Evolutionary conservation across 176 grass and related monocot genomes (phyloP).

Genomic region (Secale cereale): DNA sequence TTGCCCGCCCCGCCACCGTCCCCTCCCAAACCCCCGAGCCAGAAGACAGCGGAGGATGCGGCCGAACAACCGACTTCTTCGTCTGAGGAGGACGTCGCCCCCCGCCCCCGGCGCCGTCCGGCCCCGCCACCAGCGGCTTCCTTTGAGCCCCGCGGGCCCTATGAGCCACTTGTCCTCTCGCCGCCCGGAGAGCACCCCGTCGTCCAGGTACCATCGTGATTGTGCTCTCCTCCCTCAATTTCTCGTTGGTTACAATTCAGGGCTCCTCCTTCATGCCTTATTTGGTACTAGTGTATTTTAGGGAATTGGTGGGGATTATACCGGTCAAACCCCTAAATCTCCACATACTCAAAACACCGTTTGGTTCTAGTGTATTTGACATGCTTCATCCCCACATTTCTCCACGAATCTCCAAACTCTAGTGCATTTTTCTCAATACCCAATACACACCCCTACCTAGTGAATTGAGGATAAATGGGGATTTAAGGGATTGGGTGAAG

Average conservation of each 20-base stretch:
- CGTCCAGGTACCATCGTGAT: constrained; percentile 50
- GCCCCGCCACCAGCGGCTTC: constrained; percentile 26
- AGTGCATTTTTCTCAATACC: no score
- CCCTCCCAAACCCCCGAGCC: constrained; percentile 4
- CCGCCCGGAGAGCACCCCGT: constrained; percentile 44
- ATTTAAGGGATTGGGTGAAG: no score
- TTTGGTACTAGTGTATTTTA: no score
- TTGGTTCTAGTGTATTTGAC: no score
- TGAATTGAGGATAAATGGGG: no score
- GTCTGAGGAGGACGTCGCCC: constrained; percentile 18
- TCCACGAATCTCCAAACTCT: no score
- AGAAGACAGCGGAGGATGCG: not conserved
- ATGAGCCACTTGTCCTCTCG: constrained; percentile 78
- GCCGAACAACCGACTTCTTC: not conserved
- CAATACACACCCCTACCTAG: no score
- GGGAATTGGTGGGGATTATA: no score
- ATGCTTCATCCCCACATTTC: no score
- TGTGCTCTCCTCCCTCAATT: not conserved
- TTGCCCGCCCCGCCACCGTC: not conserved
- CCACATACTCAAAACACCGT: no score
- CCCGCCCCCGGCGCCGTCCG: constrained; percentile 12
- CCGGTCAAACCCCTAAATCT: no score
- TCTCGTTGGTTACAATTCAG: not conserved
- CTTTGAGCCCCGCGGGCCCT: constrained; percentile 52
- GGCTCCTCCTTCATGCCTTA: not conserved